phyloP scores from a whole-genome alignment of 2,329 filamentous ascomycete genomes.

The Aspergillus piperis region DNA sequence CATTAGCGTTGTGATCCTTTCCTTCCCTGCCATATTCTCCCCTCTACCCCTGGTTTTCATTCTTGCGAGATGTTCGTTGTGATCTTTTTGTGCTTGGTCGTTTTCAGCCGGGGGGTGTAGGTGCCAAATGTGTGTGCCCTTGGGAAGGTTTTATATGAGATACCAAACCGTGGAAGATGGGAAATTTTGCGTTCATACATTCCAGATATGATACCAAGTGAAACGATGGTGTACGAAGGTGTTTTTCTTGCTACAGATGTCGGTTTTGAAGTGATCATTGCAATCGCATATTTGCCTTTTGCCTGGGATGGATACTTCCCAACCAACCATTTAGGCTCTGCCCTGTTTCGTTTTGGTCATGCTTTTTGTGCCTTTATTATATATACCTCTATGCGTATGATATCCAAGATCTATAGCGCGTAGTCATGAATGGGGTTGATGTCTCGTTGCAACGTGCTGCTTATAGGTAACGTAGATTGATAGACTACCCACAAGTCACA shows the following conservation, averaged over 20 bases:
- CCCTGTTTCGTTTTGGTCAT: neutral
- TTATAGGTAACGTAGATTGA: too few species aligned
- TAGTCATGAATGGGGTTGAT: too few species aligned
- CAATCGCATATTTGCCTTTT: conserved; percentile 6
- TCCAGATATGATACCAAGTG: conserved; percentile 31
- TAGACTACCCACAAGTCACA: too few species aligned
- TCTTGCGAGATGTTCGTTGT: neutral
- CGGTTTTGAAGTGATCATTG: conserved; percentile 9
- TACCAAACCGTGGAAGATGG: conserved; percentile 9
- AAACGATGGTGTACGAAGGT: conserved; percentile 30
- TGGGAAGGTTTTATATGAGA: conserved; percentile 5
- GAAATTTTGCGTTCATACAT: conserved; percentile 17
- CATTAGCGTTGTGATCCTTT: neutral
- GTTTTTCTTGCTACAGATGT: conserved; percentile 17
- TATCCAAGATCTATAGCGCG: neutral
- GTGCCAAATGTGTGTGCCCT: neutral
- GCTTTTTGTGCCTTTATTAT: neutral
- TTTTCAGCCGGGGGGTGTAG: conserved; percentile 2
- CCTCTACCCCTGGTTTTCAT: neutral
- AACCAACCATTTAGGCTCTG: neutral
- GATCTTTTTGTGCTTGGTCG: neutral
- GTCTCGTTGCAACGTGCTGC: too few species aligned
- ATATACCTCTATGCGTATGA: neutral
- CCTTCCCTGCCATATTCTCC: conserved; percentile 1
- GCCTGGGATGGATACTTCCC: conserved; percentile 15